Conservation (phyloP, 768 basidiomycete genomes). For the Suillus discolor region DNA sequence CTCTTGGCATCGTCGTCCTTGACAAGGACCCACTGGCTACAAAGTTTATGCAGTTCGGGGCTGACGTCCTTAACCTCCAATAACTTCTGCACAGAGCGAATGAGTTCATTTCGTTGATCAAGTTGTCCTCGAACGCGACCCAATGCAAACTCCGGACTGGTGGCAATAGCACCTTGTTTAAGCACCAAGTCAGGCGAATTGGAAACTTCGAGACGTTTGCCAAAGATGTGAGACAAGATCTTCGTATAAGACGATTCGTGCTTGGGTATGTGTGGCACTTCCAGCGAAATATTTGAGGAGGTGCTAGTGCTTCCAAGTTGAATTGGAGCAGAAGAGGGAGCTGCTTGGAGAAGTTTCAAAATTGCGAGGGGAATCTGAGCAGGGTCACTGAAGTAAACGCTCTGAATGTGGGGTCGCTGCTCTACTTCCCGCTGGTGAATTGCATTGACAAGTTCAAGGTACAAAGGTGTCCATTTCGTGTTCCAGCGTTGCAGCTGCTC, state of each 20-base stretch:
- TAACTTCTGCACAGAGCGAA: slow-evolving; percentile 63
- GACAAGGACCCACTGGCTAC: slow-evolving; percentile 78
- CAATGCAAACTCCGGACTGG: slow-evolving; percentile 93
- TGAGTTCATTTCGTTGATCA: slow-evolving; percentile 71
- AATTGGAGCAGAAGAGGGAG: slow-evolving; percentile 44
- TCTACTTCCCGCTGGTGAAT: slow-evolving; percentile 60
- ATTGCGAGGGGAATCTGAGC: slow-evolving; percentile 45
- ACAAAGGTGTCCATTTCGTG: slow-evolving; percentile 88
- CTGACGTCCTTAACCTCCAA: slow-evolving; percentile 53
- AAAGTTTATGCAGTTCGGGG: slow-evolving; percentile 64
- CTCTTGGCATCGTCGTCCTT: slow-evolving; percentile 74
- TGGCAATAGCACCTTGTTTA: slow-evolving; percentile 73
- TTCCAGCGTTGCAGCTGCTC: slow-evolving; percentile 79
- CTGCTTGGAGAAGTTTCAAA: slow-evolving; percentile 51
- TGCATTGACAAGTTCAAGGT: slow-evolving; percentile 76
- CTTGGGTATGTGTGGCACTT: slow-evolving; percentile 71
- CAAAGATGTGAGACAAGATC: slow-evolving; percentile 81
- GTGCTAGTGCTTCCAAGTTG: slow-evolving; percentile 46
- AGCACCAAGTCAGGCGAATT: slow-evolving; percentile 80
- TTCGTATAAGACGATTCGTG: slow-evolving; percentile 93
- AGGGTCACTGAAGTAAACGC: slow-evolving; percentile 60
- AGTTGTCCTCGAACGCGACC: slow-evolving; percentile 86
- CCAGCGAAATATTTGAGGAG: slow-evolving; percentile 20
- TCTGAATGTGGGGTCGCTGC: slow-evolving; percentile 57
- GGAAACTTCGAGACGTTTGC: slow-evolving; percentile 75